Base-by-base conservation (phyloP, 805 yeast species). In the Teunomyces pallodes region DNA sequence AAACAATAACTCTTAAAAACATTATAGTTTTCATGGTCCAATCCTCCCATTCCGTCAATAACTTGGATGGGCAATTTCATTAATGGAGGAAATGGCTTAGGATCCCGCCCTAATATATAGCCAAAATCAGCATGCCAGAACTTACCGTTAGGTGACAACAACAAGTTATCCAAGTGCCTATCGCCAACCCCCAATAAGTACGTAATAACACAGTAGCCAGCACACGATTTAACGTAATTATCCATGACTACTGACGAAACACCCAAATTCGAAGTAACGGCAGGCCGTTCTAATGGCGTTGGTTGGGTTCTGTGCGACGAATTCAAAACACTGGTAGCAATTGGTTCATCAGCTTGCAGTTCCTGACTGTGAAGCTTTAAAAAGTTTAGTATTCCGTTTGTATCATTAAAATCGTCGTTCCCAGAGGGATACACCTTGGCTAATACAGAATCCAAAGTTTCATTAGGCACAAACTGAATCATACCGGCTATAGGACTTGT, bases 111-210 rank as follows among this genome's bases (percentile, higher is more conserved):
- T 46, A 94, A 71, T 43, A 94, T 92, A 60, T 94, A 94, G 1
- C 99, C 99, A 66, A 89, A 94, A 67, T 94, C 99, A 1, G 96
- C 97, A 67, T 94, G 99, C 81, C 96, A 92, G 63, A 94, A 94
- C 57, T 83, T 88, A 85, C 77, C 92, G 86, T 53, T 71, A 53
- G 83, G 90, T 45, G 84, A 87, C 33, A 89, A 77, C 40, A 94
- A 74, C 53, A 94, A 69, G 60, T 94, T 94, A 61, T 94, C 99
- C 53, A 94, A 73, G 71, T 94, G 99, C 48, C 99, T 79, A 67
- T 94, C 99, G 12, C 99, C 99, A 7, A 94, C 97, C 5, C 99
- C 99, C 10, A 94, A 69, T 7, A 94, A 71, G 58, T 94, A 94
- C 0, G 99, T 94, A 20, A 94, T 87, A 1, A 94, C 98, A 72